Conservation (phyloP, 306 rosid species). For the Cucurbita pepo region DNA sequence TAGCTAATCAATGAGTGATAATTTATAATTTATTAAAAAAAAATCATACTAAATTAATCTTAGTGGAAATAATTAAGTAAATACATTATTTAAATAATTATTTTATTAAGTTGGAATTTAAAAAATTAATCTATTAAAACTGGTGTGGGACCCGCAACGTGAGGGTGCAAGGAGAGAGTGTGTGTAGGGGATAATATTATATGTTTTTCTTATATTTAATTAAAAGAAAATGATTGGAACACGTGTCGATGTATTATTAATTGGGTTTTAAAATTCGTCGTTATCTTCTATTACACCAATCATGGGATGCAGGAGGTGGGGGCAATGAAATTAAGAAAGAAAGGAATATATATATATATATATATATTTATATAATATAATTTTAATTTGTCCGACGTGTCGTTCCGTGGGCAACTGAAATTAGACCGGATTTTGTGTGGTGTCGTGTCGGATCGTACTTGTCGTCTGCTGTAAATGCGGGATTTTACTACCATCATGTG, state of each 20-base stretch:
- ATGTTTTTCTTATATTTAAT: neutral
- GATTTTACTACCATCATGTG: neutral
- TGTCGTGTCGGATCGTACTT: neutral
- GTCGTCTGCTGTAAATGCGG: neutral
- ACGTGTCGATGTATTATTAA: constrained; percentile 9
- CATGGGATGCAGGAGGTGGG: neutral
- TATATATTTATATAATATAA: neutral
- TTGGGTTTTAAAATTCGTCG: constrained; percentile 14
- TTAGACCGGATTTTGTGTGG: neutral
- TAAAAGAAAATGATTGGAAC: constrained; percentile 13
- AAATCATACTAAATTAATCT: no score
- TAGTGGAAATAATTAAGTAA: no score
- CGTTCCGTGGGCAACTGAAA: neutral
- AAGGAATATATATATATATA: neutral
- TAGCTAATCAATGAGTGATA: no score
- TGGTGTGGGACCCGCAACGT: neutral
- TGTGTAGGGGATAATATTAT: neutral
- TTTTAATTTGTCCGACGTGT: constrained; percentile 11
- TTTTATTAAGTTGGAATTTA: no score
- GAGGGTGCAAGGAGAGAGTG: neutral
- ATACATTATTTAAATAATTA: no score
- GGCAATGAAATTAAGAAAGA: neutral
- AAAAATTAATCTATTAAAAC: no score
- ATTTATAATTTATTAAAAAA: no score
- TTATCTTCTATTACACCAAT: constrained; percentile 6